A percentile compares a stretch with the other conserved stretches of the same genome.
These are phyloP conservation scores for Alternaria novae-zelandiae DNA, from an alignment of 2,329 filamentous ascomycete genomes.

Conservation along the genomic window DNA sequence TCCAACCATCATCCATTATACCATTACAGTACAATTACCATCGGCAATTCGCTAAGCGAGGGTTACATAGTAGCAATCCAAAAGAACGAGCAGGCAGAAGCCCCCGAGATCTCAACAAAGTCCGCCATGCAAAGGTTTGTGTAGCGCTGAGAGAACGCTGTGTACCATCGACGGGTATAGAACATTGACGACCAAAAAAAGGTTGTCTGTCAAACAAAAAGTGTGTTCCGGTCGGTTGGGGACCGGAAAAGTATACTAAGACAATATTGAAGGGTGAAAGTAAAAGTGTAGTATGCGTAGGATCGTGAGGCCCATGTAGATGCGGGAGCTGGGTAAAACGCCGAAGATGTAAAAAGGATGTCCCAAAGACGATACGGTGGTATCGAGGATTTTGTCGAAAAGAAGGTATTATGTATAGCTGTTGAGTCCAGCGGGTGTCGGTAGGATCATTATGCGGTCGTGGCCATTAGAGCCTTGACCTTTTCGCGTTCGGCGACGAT, in stretches of 20 bases:
- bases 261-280: constrained; percentile 17
- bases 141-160: background rate
- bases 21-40: constrained; percentile 35
- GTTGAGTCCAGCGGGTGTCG: constrained; percentile 21
- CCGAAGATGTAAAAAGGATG: constrained; percentile 9
- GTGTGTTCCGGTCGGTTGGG: background rate
- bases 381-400: constrained; percentile 5
- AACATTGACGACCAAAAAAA: constrained; percentile 4
- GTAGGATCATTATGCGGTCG: constrained; percentile 21
- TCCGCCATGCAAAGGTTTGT: background rate
- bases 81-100: constrained; percentile 11
- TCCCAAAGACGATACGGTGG: constrained; percentile 10
- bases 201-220: background rate
- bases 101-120: background rate
- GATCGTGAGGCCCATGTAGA: constrained; percentile 26
- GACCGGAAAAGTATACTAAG: constrained; percentile 11
- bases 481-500: constrained; percentile 69
- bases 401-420: constrained; percentile 16
- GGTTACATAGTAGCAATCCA: constrained; percentile 17
- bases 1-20: constrained; percentile 7
- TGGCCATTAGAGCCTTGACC: constrained; percentile 58
- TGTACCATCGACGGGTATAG: constrained; percentile 10
- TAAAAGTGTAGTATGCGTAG: constrained; percentile 22
- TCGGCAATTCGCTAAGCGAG: constrained; percentile 4
- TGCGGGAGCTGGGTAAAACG: constrained; percentile 18